Conservation (phyloP, 2,329 filamentous ascomycete species). For the Chrysoporthe cubensis region DNA sequence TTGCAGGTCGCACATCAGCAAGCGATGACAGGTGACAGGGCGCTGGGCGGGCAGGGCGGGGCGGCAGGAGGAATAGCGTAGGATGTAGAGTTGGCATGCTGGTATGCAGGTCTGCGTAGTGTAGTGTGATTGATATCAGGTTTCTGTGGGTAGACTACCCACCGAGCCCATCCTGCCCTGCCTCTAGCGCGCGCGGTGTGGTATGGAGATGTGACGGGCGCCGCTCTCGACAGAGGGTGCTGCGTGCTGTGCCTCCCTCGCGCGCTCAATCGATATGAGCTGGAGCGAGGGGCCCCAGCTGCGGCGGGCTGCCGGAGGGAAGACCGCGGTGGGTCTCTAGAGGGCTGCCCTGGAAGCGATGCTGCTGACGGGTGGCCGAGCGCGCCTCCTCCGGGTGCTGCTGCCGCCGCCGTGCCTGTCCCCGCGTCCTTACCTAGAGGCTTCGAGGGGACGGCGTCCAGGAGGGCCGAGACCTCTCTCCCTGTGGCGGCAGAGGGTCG, state of each 20-base stretch:
- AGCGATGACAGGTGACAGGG: neutral
- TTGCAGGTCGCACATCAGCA: conserved; percentile 6
- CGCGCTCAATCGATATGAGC: neutral
- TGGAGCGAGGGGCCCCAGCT: neutral
- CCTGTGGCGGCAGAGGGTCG: no score
- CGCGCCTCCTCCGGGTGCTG: no score
- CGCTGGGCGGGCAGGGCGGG: neutral
- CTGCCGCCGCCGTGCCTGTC: no score
- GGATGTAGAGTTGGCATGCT: neutral
- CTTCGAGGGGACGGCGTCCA: neutral
- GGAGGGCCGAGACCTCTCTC: no score
- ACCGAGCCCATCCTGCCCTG: conserved; percentile 6
- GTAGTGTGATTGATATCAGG: neutral
- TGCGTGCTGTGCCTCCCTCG: neutral
- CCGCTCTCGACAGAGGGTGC: neutral
- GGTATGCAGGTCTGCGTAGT: neutral
- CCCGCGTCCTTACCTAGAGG: neutral
- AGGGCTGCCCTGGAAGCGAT: no score
- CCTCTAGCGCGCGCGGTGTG: conserved; percentile 1
- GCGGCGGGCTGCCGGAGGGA: neutral
- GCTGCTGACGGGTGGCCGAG: no score
- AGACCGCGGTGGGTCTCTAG: neutral
- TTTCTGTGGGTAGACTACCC: conserved; percentile 8
- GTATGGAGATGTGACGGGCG: neutral
- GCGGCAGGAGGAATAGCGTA: conserved; percentile 17